Evolutionary conservation across 2,329 filamentous ascomycete genomes (phyloP), one percentile per base, ranked within the genome.

Genomic region (Xylogone sp.): DNA sequence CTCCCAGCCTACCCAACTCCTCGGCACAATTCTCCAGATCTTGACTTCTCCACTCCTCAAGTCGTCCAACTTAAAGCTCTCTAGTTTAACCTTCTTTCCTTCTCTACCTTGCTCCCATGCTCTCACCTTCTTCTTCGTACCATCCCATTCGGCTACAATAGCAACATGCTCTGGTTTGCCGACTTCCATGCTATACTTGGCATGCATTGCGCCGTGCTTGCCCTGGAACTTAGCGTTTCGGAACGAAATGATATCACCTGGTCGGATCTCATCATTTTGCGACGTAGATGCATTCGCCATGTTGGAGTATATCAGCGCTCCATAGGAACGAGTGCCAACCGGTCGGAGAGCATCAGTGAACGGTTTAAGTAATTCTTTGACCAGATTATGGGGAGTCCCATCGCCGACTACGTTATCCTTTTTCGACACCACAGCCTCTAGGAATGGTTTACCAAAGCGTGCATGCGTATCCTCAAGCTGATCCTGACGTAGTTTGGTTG

Each of bases 71-170:
- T 92, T 89, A 73, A 93, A 97, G 71, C 91, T 96, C 76, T 97
- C 93, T 55, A 90, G 75, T 75, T 95, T 94, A 50, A 95, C 86
- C 76, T 97, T 97, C 70, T 88, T 93, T 68, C 84, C 92, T 74
- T 97, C 93, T 13, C 93, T 77, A 0, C 93, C 93, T 68, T 99
- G 94, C 69, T 97, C 94, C 89, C 90, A 97, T 1, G 87, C 92
- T 22, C 92, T 77, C 21, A 99, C 87, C 78, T 97, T 97, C 79
- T 96, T 96, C 81, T 97, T 96, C 42, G 90, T 96, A 2, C 94
- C 94, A 68, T 99, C 94, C 94, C 94, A 99, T 68, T 99, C 94
- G 9, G 90, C 82, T 3, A 99, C 93, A 2, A 99, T 75, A 2
- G 82, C 94, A 0, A 97, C 93, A 64, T 99, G 94, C 9, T 82